Evolutionary conservation across 306 rosid species (phyloP), one percentile per base, ranked within the genome.

Genomic region (Inga oerstediana): DNA sequence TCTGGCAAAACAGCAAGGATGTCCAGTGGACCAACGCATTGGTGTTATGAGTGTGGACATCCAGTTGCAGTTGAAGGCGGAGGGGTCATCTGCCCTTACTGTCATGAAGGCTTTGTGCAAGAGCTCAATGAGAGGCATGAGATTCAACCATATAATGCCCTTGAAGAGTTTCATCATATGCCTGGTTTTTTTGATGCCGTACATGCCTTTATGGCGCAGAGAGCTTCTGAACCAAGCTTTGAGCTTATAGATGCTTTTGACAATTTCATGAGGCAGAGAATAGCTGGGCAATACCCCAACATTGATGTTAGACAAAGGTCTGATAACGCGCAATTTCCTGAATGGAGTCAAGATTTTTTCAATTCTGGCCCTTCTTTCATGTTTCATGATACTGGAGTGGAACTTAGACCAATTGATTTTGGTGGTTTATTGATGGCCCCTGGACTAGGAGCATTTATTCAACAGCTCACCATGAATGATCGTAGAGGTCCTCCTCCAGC

Each of bases 401-500:
- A 89, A 79, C 84, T 84, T 0, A 82, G 94, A 61, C 87, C 84
- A 34, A 78, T 48, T 69, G 94, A 85, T 85, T 72, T 85, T 5
- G 87, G 90, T 10, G 90, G 86, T 72, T 84, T 79, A 79, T 83
- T 90, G 81, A 84, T 90, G 83, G 91, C 88, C 66, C 81, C 83
- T 41, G 96, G 90, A 79, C 84, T 93, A 49, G 92, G 91, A 80
- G 91, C 84, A 72, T 85, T 93, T 32, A 83, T 91, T 2, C 92
- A 88, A 76, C 95, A 91, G 73, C 92, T 93, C 70, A 79, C 91
- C 72, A 75, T 83, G 85, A 89, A 88, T 84, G 97, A 90, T 19
- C 85, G 84, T 2, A 88, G 81, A 24, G 98, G 94, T 54, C 93
- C 93, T 3, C 76, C 98, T 72, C 96, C 98, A n/a, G 97, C 98